Conservation (phyloP, 2,329 filamentous ascomycete species). For the Epicoccum nigrum region DNA sequence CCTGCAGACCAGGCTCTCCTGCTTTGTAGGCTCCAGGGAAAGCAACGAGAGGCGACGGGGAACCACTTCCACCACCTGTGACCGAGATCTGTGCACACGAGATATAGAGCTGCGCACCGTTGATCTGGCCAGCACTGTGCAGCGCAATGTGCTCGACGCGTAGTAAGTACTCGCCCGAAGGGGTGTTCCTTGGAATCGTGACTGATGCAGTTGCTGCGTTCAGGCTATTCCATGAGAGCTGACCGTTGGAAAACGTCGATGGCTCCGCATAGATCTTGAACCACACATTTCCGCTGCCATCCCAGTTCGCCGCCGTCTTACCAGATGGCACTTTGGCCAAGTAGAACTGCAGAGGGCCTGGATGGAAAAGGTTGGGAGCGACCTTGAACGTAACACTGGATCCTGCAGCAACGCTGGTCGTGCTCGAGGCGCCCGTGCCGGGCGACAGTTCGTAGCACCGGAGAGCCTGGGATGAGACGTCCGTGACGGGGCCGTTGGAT, state of each 20-base stretch:
- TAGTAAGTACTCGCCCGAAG: conserved; percentile 54
- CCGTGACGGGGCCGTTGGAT: conserved; percentile 36
- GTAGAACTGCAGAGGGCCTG: conserved; percentile 47
- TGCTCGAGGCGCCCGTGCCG: conserved; percentile 20
- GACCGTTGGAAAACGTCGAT: conserved; percentile 11
- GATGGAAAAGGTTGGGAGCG: conserved; percentile 41
- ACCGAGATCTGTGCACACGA: conserved; percentile 55
- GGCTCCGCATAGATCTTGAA: conserved; percentile 42
- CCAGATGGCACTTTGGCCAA: conserved; percentile 45
- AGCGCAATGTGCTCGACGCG: conserved; percentile 56
- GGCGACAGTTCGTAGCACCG: conserved; percentile 44
- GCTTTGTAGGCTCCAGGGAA: conserved; percentile 49
- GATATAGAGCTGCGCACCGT: conserved; percentile 54
- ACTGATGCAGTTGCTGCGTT: conserved; percentile 37
- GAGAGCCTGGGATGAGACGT: conserved; percentile 39
- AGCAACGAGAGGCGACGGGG: conserved; percentile 46
- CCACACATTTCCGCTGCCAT: conserved; percentile 45
- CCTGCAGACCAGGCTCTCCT: conserved; percentile 24
- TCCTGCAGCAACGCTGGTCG: no score
- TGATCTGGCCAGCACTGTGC: conserved; percentile 44
- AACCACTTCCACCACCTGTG: conserved; percentile 46
- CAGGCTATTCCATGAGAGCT: conserved; percentile 36
- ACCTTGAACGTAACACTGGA: conserved; percentile 39
- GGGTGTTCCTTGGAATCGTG: conserved; percentile 49
- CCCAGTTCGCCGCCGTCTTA: conserved; percentile 35